Percentiles rank a stretch among this genome's conserved stretches.
Evolutionary conservation across 1,284 basidiomycete species (phyloP).

Genomic region (Cutaneotrichosporon cutaneum): DNA sequence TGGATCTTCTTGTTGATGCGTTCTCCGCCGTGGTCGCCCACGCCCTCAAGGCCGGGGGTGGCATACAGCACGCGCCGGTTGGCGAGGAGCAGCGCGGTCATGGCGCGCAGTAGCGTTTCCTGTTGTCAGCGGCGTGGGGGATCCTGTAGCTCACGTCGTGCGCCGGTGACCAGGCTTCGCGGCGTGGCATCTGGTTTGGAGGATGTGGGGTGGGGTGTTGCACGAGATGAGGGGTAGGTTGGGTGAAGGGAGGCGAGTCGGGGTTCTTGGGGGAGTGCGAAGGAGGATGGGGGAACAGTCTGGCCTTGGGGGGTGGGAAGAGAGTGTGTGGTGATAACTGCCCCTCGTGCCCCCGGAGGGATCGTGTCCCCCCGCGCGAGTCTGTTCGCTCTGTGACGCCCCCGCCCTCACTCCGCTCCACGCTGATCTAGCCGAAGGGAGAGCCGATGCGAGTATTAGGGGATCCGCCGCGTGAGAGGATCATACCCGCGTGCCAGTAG

Average conservation of each 20-base stretch:
- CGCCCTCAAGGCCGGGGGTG: slow-evolving; percentile 20
- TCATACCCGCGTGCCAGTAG: too few species aligned
- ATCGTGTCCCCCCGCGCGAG: too few species aligned
- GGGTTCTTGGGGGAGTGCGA: background rate
- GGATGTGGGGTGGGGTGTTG: background rate
- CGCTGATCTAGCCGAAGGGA: too few species aligned
- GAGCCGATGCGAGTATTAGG: too few species aligned
- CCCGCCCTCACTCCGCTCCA: too few species aligned
- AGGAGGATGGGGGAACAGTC: background rate
- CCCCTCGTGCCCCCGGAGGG: too few species aligned
- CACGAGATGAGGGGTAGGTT: background rate
- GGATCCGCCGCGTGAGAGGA: too few species aligned
- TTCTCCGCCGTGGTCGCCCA: slow-evolving; percentile 32
- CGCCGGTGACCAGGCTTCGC: background rate
- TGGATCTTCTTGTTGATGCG: slow-evolving; percentile 35
- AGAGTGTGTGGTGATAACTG: too few species aligned
- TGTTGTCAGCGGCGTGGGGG: slow-evolving; percentile 13
- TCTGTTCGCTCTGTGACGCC: too few species aligned
- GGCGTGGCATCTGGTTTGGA: background rate
- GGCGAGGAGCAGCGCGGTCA: background rate
- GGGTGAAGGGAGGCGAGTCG: background rate
- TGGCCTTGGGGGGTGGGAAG: too few species aligned
- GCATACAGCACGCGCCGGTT: slow-evolving; percentile 25
- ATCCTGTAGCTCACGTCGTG: slow-evolving; percentile 14
- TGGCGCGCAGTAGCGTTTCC: background rate